Percentiles rank a stretch among this genome's conserved stretches.
These are phyloP conservation scores for Leccinum obscurum DNA, from an alignment of 768 basidiomycete species.

Conservation along the genomic window DNA sequence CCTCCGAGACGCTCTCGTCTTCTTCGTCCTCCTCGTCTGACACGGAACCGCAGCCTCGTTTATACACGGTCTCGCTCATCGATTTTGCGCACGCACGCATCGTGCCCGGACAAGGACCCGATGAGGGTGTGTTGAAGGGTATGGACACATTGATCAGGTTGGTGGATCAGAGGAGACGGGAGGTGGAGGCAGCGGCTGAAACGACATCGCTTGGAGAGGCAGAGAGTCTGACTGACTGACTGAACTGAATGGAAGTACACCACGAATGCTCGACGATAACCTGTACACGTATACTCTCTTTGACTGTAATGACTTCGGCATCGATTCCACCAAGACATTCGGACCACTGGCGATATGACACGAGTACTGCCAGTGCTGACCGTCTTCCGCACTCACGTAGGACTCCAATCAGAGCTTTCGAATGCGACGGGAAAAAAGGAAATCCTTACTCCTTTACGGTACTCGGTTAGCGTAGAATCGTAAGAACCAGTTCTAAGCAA, in stretches of 20 bases:
- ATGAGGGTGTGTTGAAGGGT: constrained; percentile 75
- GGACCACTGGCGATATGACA: too few species aligned
- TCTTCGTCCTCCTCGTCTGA: constrained; percentile 43
- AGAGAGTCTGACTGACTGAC: background rate
- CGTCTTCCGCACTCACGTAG: too few species aligned
- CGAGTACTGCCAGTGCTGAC: too few species aligned
- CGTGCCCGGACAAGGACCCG: constrained; percentile 69
- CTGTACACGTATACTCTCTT: background rate
- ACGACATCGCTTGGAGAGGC: background rate
- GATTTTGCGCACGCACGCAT: constrained; percentile 91
- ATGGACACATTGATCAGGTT: constrained; percentile 64
- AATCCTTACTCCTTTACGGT: too few species aligned
- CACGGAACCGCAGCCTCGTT: constrained; percentile 11
- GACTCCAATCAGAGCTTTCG: too few species aligned
- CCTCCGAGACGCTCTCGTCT: constrained; percentile 22
- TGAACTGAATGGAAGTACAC: background rate
- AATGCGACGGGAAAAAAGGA: too few species aligned
- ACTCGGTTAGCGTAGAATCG: too few species aligned
- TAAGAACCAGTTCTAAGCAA: too few species aligned
- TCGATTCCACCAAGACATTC: background rate
- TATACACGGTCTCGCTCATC: constrained; percentile 73
- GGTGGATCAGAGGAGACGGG: constrained; percentile 55
- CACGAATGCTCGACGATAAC: background rate
- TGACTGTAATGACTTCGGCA: background rate
- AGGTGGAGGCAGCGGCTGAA: constrained; percentile 30